Percentiles rank a stretch among this genome's conserved stretches.
Evolutionary conservation across 106 monocot genomes (phyloP).

Genomic region (Triglochin maritima): DNA sequence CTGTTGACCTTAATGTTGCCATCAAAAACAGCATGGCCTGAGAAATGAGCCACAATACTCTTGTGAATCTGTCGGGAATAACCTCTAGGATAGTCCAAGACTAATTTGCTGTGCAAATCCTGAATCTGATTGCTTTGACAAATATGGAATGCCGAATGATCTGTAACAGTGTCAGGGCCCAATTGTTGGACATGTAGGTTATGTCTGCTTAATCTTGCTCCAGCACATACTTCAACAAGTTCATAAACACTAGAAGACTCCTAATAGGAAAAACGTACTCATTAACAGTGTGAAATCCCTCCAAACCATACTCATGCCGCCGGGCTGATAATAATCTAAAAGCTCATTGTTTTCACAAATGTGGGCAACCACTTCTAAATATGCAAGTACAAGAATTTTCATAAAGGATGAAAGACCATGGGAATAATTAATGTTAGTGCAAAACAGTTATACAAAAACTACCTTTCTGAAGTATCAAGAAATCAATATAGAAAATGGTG

Average conservation of each 20-base stretch:
- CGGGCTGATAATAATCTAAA: too few relatives aligned
- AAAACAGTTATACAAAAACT: too few relatives aligned
- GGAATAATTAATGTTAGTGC: too few relatives aligned
- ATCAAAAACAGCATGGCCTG: constrained; percentile 74
- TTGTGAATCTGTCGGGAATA: constrained; percentile 82
- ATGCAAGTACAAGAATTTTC: too few relatives aligned
- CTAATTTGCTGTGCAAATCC: constrained; percentile 87
- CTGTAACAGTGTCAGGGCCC: constrained; percentile 74
- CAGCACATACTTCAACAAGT: constrained; percentile 63
- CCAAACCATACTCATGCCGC: too few relatives aligned
- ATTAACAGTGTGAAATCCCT: too few relatives aligned
- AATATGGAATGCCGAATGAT: constrained; percentile 65
- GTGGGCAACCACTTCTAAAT: too few relatives aligned
- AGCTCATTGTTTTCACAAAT: too few relatives aligned
- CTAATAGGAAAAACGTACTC: constrained; percentile 20
- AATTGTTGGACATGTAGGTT: constrained; percentile 84
- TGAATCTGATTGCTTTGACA: constrained; percentile 72
- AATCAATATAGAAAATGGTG: too few relatives aligned
- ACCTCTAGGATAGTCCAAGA: constrained; percentile 82
- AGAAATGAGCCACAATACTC: constrained; percentile 64
- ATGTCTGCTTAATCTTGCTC: constrained; percentile 82
- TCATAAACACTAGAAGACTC: constrained; percentile 65
- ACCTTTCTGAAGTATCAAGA: too few relatives aligned
- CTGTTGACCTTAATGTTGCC: constrained; percentile 90
- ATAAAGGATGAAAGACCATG: too few relatives aligned